A percentile compares a stretch with the other conserved stretches of the same genome.
Conservation (phyloP, 176 grass and related monocot species). For the Avena eriantha region DNA sequence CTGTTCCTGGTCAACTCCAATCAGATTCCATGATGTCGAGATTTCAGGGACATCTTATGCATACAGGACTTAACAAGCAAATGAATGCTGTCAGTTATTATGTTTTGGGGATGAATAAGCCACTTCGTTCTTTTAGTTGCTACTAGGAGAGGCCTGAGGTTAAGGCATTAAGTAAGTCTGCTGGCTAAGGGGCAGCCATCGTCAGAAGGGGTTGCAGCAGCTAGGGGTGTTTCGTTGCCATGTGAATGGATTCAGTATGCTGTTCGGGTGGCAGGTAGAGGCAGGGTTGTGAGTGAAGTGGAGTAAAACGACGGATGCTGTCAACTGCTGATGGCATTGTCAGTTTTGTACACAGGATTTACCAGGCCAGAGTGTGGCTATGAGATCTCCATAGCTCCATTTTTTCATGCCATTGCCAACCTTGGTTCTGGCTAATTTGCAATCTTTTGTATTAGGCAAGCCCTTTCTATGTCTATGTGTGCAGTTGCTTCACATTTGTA, state of each 20-base stretch:
- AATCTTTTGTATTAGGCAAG: not conserved
- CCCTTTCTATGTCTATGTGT: not conserved
- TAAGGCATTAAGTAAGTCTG: not conserved
- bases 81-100: not conserved
- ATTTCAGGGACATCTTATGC: not conserved
- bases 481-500: not conserved
- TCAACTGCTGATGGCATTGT: not conserved
- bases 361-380: not conserved
- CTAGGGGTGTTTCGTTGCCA: not conserved
- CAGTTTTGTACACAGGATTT: not conserved
- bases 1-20: not conserved
- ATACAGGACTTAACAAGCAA: not conserved
- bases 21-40: not conserved
- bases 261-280: not conserved
- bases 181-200: not conserved
- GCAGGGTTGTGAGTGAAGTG: too few species aligned
- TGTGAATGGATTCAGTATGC: not conserved
- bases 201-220: not conserved
- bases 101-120: not conserved
- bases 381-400: constrained; percentile 4
- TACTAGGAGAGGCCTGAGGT: not conserved
- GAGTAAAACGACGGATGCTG: not conserved
- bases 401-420: not conserved
- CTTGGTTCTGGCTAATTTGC: not conserved
- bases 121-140: not conserved